A percentile compares a stretch with the other conserved stretches of the same genome.
These are phyloP conservation scores for Solanum hybrid DNA, from an alignment of 305 asterid genomes.

Conservation along the genomic window DNA sequence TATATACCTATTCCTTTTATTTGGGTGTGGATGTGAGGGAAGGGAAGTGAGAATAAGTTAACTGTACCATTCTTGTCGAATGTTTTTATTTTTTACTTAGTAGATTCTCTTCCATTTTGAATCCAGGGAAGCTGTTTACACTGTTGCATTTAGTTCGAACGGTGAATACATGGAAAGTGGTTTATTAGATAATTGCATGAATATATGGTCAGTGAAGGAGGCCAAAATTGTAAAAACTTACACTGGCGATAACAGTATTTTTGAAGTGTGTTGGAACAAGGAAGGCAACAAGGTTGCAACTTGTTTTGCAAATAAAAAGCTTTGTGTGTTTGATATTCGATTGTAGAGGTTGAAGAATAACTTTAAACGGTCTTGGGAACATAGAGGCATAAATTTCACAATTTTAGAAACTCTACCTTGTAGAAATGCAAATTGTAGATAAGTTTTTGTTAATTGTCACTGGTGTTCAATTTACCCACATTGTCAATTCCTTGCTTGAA, in stretches of 20 bases:
- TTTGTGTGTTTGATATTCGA: background rate
- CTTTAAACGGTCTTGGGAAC: no score
- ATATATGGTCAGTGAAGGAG: background rate
- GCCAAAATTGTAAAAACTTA: background rate
- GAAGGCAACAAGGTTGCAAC: background rate
- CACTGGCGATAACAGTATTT: no score
- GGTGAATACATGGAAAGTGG: background rate
- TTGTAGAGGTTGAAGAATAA: background rate
- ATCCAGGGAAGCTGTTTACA: background rate
- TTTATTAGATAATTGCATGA: no score
- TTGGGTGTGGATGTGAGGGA: background rate
- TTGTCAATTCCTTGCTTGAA: background rate
- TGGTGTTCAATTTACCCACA: background rate
- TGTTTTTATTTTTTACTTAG: background rate
- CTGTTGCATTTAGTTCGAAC: background rate
- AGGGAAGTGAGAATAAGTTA: background rate
- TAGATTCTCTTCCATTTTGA: no score
- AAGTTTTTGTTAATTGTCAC: background rate
- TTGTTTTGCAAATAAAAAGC: background rate
- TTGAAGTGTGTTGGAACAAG: background rate
- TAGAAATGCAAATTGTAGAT: background rate
- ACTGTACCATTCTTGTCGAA: background rate
- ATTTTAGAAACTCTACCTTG: background rate
- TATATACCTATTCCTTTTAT: no score
- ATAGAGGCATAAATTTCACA: background rate